phyloP scores from a whole-genome alignment of 1,284 basidiomycete genomes.

The Ganoderma lingzhi region DNA sequence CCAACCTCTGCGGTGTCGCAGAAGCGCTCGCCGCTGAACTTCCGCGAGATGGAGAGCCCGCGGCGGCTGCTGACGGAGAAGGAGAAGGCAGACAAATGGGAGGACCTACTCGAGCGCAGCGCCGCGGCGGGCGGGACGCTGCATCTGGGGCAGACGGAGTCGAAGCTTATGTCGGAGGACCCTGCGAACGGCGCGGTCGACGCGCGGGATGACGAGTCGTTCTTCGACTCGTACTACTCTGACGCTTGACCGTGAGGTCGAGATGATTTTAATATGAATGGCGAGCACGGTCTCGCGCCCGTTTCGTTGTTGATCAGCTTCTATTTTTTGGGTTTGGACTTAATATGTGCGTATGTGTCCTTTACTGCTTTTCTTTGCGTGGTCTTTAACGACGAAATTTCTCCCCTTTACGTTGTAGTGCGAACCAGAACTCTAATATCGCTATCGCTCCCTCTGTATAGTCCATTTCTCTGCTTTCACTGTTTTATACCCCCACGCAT shows the following conservation, averaged over 20 bases:
- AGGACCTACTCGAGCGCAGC: conserved; percentile 69
- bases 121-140: conserved; percentile 74
- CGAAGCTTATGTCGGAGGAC: conserved; percentile 53
- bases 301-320: not conserved
- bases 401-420: not conserved
- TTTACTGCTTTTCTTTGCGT: not conserved
- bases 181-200: conserved; percentile 11
- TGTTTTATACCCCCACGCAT: conserved; percentile 8
- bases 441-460: conserved; percentile 13
- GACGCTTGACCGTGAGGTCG: conserved; percentile 9
- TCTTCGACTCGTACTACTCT: conserved; percentile 30
- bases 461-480: conserved; percentile 13
- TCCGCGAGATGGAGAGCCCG: conserved; percentile 55
- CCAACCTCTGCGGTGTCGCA: conserved; percentile 33
- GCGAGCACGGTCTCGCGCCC: conserved; percentile 9
- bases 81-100: conserved; percentile 76
- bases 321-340: conserved; percentile 3
- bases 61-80: conserved; percentile 58
- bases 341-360: conserved; percentile 15
- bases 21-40: conserved; percentile 48
- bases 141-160: conserved; percentile 51
- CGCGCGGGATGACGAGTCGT: conserved; percentile 7
- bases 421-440: conserved; percentile 8
- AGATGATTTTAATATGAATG: not conserved
- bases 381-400: conserved; percentile 14